Evolutionary conservation across 108 stramenopile species (phyloP), one percentile per base, ranked within the genome.

Genomic region (Bacterosira constricta): DNA sequence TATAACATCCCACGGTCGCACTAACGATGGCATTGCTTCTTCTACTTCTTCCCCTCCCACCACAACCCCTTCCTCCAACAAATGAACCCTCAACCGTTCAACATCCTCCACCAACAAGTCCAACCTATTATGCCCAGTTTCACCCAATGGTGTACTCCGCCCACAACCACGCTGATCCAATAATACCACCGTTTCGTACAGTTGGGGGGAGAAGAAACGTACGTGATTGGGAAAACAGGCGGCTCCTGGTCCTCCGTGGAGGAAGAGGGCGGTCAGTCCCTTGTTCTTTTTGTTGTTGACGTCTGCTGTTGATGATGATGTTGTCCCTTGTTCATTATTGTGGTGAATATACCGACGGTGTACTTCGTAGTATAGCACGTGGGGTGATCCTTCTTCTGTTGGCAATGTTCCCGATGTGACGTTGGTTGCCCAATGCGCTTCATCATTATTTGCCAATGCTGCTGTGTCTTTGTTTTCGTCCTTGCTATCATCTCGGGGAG

Each of bases 151-250:
- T 31, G 68, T 71, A 51, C 79, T 81, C 45, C 72, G 57, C 45
- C 92, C 92, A 60, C 85, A 91, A 32, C 96, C 96, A 0, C 96
- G 66, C 79, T 97, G 96, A 66, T 97, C 96, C 21, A 97, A 53
- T 12, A 91, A 69, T 5, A 92, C 73, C 10, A 96, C 87, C 12
- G 23, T 54, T n/a, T 80, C 74, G 44, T 92, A 96, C 15, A 76
- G 53, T 6, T 58, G 25, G 3, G 90, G 91, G 76, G 89, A 84
- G 67, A 95, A 95, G 74, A 95, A 92, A 23, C 83, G 83, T 0
- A 83, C 86, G 74, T 88, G 87, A 30, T 84, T 86, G 25, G 86
- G 80, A 52, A 65, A 83, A 65, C 90, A 89, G 15, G 86, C 94
- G 4, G 90, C 83, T 12, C 92, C 94, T 8, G 94, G 94, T 15